Base-by-base conservation (phyloP, 2,329 filamentous ascomycete species). In the Claviceps africana region DNA sequence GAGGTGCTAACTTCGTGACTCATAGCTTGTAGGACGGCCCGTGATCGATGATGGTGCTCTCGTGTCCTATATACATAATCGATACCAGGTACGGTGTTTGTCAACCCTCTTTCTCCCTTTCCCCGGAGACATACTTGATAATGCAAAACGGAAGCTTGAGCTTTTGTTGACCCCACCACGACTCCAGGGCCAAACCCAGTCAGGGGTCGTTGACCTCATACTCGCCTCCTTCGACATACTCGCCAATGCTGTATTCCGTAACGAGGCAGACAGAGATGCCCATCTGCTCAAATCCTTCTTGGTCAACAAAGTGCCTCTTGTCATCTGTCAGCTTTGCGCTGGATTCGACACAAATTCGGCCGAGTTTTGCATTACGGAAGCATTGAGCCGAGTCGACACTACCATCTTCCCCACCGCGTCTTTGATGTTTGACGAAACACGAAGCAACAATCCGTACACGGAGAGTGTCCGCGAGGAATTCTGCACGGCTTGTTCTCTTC, bases 201-300 rank as follows among this genome's bases (percentile, higher is more conserved):
- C 79, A 13, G 82, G 88, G 45, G 81, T 86, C 0, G 81, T 88
- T 51, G 89, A 96, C 60, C 74, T 97, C 2, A 85, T 97, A 43
- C 78, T 91, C 10, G 88, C 89, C 1, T 83, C 89, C 0, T 97
- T 98, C 61, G 90, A 97, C 60, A 78, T 94, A 5, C 73, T 98
- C 17, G 86, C 89, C 37, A 95, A 95, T 61, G 85, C 86, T 5
- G 86, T 91, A 56, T 87, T 93, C 58, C 80, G 75, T 6, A 76
- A 74, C 44, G 76, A 81, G 56, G 72, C 72, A 0, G 69, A 69
- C 43, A 74, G 73, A 52, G 72, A 75, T 6, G 86, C 87, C 52
- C 83, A 89, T 54, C 70, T 91, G 19, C 75, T 95, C 50, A 84
- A 88, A 37, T 94, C 90, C 0, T 98, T 93, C 63, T 74, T 98